phyloP scores from a whole-genome alignment of 2,329 filamentous ascomycete genomes.

The Ophiostoma piceae region DNA sequence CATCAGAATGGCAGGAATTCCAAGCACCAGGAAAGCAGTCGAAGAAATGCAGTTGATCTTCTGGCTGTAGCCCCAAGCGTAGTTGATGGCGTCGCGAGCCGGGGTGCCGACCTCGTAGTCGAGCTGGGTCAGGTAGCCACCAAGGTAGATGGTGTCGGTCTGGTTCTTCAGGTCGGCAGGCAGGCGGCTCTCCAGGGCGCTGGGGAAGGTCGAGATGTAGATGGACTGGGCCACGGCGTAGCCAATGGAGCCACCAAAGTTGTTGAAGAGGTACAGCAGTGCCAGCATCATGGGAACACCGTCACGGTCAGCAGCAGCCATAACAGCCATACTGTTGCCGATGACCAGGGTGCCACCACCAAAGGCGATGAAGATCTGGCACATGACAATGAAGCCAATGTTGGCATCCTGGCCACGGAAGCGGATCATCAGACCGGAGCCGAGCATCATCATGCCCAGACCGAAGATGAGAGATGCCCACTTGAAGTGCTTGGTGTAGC shows the following conservation, averaged over 20 bases:
- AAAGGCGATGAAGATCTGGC: constrained; percentile 51
- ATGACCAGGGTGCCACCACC: constrained; percentile 55
- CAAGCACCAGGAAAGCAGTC: constrained; percentile 33
- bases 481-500: constrained; percentile 49
- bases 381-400: constrained; percentile 51
- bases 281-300: constrained; percentile 54
- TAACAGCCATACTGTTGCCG: constrained; percentile 53
- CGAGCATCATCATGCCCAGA: constrained; percentile 49
- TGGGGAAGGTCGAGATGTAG: constrained; percentile 54
- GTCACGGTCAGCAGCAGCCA: constrained; percentile 54
- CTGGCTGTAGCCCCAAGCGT: constrained; percentile 51
- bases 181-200: constrained; percentile 45
- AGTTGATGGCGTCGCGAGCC: constrained; percentile 49
- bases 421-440: constrained; percentile 51
- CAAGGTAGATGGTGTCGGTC: constrained; percentile 36
- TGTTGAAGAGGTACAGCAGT: constrained; percentile 52
- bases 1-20: constrained; percentile 25
- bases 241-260: constrained; percentile 57
- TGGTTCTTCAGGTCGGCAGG: constrained; percentile 45
- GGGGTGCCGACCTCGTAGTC: constrained; percentile 46
- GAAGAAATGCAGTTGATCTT: constrained; percentile 45
- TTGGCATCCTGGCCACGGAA: constrained; percentile 49
- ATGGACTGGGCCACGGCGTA: constrained; percentile 55
- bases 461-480: constrained; percentile 37
- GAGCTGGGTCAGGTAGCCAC: constrained; percentile 51